Evolutionary conservation across 345 rosid genomes (phyloP).

Genomic region (Durio zibethinus): DNA sequence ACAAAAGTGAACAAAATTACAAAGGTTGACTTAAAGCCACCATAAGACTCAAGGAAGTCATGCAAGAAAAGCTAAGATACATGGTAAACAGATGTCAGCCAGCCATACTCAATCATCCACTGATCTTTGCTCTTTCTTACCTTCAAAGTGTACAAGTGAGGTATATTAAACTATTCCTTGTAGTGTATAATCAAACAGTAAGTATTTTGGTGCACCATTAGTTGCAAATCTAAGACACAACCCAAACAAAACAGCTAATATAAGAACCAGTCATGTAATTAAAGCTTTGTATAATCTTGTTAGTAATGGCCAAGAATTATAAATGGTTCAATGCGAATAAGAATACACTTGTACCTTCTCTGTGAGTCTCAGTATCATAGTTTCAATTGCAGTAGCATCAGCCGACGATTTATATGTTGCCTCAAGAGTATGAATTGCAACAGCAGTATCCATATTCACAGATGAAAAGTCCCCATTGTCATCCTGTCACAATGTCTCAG

Average conservation of each 20-base stretch:
- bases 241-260: background rate
- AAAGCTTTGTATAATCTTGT: background rate
- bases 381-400: slow-evolving; percentile 86
- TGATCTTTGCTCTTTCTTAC: background rate
- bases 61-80: background rate
- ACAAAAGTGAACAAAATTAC: slow-evolving; percentile 8
- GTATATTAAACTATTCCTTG: background rate
- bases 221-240: background rate
- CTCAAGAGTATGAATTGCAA: slow-evolving; percentile 93
- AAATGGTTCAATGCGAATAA: slow-evolving; percentile 3
- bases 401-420: slow-evolving; percentile 89
- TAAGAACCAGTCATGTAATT: background rate
- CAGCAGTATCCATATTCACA: slow-evolving; percentile 98
- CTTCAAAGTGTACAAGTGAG: background rate
- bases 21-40: background rate
- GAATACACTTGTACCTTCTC: slow-evolving; percentile 52
- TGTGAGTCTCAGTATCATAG: slow-evolving; percentile 71
- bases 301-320: background rate
- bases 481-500: slow-evolving; percentile 47
- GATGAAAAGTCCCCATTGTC: slow-evolving; percentile 96
- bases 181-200: background rate
- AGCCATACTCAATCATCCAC: background rate
- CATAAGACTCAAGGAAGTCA: background rate
- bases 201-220: background rate
- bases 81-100: background rate